Percentiles rank a stretch among this genome's conserved stretches.
phyloP scores from a whole-genome alignment of 2,329 filamentous ascomycete species.

The Sporothrix schenckii region DNA sequence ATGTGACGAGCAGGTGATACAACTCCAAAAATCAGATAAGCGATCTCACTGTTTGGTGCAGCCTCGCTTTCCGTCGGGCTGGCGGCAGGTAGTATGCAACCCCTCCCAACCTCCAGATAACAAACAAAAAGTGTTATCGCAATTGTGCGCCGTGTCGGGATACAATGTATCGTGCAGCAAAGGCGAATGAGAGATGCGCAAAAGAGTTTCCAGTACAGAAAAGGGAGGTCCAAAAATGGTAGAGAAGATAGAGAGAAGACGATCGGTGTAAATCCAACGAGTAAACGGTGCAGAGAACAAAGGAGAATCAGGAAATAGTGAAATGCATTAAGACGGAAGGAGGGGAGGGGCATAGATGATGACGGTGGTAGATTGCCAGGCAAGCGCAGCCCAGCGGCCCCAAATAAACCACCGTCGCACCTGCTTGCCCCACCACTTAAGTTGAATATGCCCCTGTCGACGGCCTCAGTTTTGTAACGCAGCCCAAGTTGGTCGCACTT shows the following conservation, averaged over 20 bases:
- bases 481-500: neutral
- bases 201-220: neutral
- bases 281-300: constrained; percentile 12
- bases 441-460: neutral
- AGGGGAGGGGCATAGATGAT: constrained; percentile 15
- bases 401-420: neutral
- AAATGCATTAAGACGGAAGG: constrained; percentile 22
- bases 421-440: constrained; percentile 9
- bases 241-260: neutral
- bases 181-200: neutral
- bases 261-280: neutral
- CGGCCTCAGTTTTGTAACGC: neutral
- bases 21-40: constrained; percentile 11
- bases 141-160: constrained; percentile 1
- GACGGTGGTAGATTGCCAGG: constrained; percentile 3
- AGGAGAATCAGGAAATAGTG: neutral
- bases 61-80: constrained; percentile 26
- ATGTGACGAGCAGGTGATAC: neutral
- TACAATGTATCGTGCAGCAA: constrained; percentile 15
- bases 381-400: constrained; percentile 5
- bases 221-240: neutral
- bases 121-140: constrained; percentile 19
- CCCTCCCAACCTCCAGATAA: constrained; percentile 20
- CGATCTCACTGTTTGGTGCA: neutral
- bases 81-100: constrained; percentile 9